Base-by-base conservation (phyloP, 2,329 filamentous ascomycete genomes). In the Arthrobotrys sinensis region DNA sequence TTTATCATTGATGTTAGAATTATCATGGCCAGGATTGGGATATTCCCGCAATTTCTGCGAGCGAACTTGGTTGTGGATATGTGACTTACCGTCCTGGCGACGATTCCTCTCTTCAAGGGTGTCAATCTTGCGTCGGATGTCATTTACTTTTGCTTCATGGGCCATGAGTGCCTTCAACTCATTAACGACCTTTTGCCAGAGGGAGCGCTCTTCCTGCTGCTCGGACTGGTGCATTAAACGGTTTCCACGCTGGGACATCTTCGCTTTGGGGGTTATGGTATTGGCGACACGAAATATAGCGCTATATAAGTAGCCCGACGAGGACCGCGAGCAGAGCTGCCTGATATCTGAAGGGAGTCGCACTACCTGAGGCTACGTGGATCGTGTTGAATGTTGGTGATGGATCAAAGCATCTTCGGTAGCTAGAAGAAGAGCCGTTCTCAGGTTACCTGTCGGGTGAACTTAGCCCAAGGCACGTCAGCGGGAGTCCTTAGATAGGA, bases 141-240 rank as follows among this genome's bases (percentile, higher is more conserved):
- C 75, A 14, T 72, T 78, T 32, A 78, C 63, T 72, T 68, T 71
- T 7, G 75, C 75, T 45, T 78, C 75, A 24, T 81, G 80, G 4
- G 40, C 63, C 67, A 80, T 79, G 46, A 81, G 81, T 3, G 80
- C 80, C 40, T 81, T 81, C 24, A 82, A 57, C 52, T 80, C 81
- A 19, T 79, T 81, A 43, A 81, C 81, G 45, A 82, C 81, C 73
- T 80, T 81, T 12, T 80, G 77, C 81, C 81, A 82, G 19, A 81
- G 65, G 53, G 81, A 80, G 19, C 76, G 75, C 68, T 82, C 81
- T 52, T 82, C 81, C 57, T 82, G 81, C 57, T 81, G 79, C 55
- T 82, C 81, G 7, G 75, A 68, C 55, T 82, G 80, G 55, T 82
- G 80, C 50, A 81, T 81, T 38, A 72, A 34, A 45, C 75, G 75